A percentile compares a stretch with the other conserved stretches of the same genome.
Evolutionary conservation across 2,329 filamentous ascomycete genomes (phyloP).

Genomic region (Paraphoma sp.): DNA sequence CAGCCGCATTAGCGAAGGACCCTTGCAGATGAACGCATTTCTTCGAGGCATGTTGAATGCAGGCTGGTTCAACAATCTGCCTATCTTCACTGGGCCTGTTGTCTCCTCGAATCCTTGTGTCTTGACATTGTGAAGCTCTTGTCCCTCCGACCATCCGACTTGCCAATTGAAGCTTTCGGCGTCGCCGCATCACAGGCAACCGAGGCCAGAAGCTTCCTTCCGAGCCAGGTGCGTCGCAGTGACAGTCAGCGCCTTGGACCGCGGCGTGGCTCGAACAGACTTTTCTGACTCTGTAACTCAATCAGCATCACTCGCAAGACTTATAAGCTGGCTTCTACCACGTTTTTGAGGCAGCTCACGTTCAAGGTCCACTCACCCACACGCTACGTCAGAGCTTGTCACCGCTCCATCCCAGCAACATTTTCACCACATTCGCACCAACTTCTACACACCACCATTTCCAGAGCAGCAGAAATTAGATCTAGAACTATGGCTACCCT

Average conservation of each 20-base stretch:
- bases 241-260: conserved; percentile 20
- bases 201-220: conserved; percentile 36
- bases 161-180: conserved; percentile 24
- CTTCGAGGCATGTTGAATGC: conserved; percentile 15
- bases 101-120: conserved; percentile 10
- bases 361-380: conserved; percentile 15
- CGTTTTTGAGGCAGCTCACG: conserved; percentile 15
- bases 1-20: conserved; percentile 32
- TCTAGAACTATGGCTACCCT: conserved; percentile 55
- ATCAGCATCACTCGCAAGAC: conserved; percentile 3
- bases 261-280: conserved; percentile 25
- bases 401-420: conserved; percentile 14
- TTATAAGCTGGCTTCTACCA: conserved; percentile 35
- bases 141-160: conserved; percentile 20
- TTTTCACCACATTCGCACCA: conserved; percentile 10
- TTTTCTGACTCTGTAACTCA: conserved; percentile 19
- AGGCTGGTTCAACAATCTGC: conserved; percentile 24
- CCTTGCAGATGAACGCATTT: conserved; percentile 31
- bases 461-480: conserved; percentile 5
- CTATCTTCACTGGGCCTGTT: conserved; percentile 3
- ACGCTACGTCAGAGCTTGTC: conserved; percentile 28
- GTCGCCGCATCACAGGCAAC: conserved; percentile 44
- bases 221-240: conserved; percentile 18
- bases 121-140: conserved; percentile 1
- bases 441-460: conserved; percentile 6